phyloP scores from a whole-genome alignment of 148 eudicot species.

The Dianthus caryophyllus region DNA sequence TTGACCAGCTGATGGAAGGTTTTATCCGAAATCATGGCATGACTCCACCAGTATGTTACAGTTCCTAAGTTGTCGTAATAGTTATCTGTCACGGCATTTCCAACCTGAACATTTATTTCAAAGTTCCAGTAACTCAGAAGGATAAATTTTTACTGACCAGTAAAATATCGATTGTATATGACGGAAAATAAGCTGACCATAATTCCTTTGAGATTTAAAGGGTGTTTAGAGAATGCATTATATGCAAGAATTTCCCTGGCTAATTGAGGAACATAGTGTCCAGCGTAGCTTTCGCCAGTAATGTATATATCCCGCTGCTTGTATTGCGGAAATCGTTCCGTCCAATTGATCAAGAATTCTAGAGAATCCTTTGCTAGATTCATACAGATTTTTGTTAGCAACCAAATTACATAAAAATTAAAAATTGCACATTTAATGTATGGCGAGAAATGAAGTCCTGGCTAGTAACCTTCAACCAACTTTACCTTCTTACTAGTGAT shows the following conservation, averaged over 20 bases:
- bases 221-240: slow-evolving; percentile 47
- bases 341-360: slow-evolving; percentile 63
- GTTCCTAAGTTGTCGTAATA: slow-evolving; percentile 94
- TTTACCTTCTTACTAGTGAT: too few relatives aligned
- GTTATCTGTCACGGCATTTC: slow-evolving; percentile 95
- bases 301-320: slow-evolving; percentile 55
- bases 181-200: slow-evolving; percentile 39
- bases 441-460: too few relatives aligned
- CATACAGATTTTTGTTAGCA: background rate
- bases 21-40: slow-evolving; percentile 90
- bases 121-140: background rate
- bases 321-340: slow-evolving; percentile 80
- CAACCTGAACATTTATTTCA: slow-evolving; percentile 50
- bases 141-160: background rate
- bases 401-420: background rate
- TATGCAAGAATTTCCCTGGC: slow-evolving; percentile 58
- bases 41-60: slow-evolving; percentile 97
- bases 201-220: slow-evolving; percentile 74
- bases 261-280: slow-evolving; percentile 92
- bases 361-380: slow-evolving; percentile 67
- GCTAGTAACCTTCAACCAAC: too few relatives aligned
- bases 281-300: slow-evolving; percentile 92
- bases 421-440: background rate
- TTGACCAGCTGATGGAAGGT: slow-evolving; percentile 60
- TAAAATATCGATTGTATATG: background rate